These are phyloP conservation scores for Hypericum perforatum DNA, from an alignment of 345 rosid species.

Conservation along the genomic window DNA sequence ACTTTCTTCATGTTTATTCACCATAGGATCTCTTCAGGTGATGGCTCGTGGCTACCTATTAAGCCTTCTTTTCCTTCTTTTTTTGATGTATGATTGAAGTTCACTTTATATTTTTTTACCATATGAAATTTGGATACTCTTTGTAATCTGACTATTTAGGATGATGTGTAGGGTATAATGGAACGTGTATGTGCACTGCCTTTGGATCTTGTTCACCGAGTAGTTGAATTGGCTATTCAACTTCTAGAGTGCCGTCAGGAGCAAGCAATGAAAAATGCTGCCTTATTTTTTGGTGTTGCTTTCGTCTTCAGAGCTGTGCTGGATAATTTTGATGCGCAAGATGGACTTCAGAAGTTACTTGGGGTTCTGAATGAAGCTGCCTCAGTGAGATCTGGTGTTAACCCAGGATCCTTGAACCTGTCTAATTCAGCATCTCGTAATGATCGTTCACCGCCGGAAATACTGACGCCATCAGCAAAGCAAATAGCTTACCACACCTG, in stretches of 20 bases:
- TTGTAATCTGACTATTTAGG: conserved; percentile 10
- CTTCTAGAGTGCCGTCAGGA: conserved; percentile 83
- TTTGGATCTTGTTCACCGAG: conserved; percentile 57
- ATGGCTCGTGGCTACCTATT: not conserved
- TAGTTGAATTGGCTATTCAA: conserved; percentile 82
- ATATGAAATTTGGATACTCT: conserved; percentile 1
- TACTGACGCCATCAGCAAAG: conserved; percentile 83
- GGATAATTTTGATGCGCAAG: conserved; percentile 90
- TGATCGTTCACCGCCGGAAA: conserved; percentile 81
- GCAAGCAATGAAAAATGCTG: conserved; percentile 87
- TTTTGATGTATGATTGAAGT: not conserved
- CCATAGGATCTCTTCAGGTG: conserved; percentile 95
- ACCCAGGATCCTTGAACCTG: conserved; percentile 42
- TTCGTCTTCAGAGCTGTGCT: conserved; percentile 91
- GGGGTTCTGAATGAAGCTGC: conserved; percentile 76
- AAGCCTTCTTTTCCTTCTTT: too few relatives aligned
- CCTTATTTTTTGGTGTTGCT: conserved; percentile 90
- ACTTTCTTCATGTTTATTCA: conserved; percentile 85
- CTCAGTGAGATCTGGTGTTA: conserved; percentile 80
- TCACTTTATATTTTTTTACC: not conserved
- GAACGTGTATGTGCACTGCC: conserved; percentile 98
- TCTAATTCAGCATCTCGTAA: conserved; percentile 40
- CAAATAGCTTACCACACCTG: conserved; percentile 92
- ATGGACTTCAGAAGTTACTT: conserved; percentile 77
- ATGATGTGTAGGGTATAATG: conserved; percentile 70